A percentile compares a stretch with the other conserved stretches of the same genome.
phyloP scores from a whole-genome alignment of 2,329 filamentous ascomycete species.

The Arthrobotrys sphaeroides region DNA sequence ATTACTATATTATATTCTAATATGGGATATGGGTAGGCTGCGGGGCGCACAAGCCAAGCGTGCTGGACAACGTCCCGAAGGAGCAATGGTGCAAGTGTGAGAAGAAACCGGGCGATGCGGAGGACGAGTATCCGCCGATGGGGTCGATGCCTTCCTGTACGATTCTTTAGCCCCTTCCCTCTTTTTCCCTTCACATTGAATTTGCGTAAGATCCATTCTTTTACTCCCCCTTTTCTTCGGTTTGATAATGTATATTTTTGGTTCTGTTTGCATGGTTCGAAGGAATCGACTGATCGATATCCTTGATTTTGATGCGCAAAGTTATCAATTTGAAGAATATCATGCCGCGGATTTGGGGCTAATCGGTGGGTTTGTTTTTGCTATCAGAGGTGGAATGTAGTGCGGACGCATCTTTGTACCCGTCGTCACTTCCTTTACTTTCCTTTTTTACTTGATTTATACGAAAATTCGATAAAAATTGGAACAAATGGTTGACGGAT shows the following conservation, averaged over 20 bases:
- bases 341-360: conserved; percentile 46
- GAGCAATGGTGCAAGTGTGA: conserved; percentile 41
- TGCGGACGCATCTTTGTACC: no score
- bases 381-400: background rate
- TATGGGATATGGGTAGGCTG: conserved; percentile 21
- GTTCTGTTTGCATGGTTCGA: background rate
- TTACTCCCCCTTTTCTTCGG: background rate
- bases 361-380: conserved; percentile 1
- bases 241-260: no score
- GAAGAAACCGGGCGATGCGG: conserved; percentile 8
- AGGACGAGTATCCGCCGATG: conserved; percentile 36
- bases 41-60: conserved; percentile 19
- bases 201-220: background rate
- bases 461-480: no score
- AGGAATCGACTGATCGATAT: conserved; percentile 1
- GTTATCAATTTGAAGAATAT: conserved; percentile 45
- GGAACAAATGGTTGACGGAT: background rate
- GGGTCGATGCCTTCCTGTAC: conserved; percentile 44
- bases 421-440: no score
- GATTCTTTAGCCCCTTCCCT: conserved; percentile 23
- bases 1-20: background rate
- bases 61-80: conserved; percentile 31
- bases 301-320: background rate
- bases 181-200: background rate
- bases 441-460: no score